Base-by-base conservation (phyloP, 805 yeast genomes). In the Schwanniomyces occidentalis region DNA sequence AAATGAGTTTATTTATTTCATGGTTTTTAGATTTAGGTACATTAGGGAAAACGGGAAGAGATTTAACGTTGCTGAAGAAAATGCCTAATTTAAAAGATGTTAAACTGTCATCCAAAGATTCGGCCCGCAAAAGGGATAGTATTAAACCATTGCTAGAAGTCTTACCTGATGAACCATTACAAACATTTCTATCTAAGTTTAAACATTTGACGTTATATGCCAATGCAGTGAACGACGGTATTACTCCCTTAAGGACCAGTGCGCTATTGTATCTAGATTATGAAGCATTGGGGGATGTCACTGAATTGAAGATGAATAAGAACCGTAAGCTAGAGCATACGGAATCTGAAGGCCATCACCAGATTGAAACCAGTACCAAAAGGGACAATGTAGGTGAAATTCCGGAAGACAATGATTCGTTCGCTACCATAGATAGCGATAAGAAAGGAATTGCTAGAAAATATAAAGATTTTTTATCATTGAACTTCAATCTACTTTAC, bases 11-110 rank as follows among this genome's bases (percentile, higher is more conserved):
- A 26, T 33, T 58, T 27, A 54, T 68, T 19, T 52, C 63, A 18
- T 64, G 71, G 69, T 62, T 68, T 27, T 49, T 69, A 29, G 73
- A 67, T 40, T 38, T 69, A 17, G 75, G 75, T 5, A 65, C 73
- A 1, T 46, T 69, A 26, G 75, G 75, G 10, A 65, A 61, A 37
- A 69, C 73, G 1, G 75, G 75, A 2, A 52, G 73, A 22, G 75
- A 69, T 45, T 50, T 69, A 36, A 65, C 73, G 5, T 51, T 69
- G 19, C 58, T 56, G 52, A 62, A 58, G 32, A 48, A 52, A 26
- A 27, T 61, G 4, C 67, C 71, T 3, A 49, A 41, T 12, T 32
- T 53, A 8, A 41, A 38, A 24, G 52, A 46, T 30, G 31, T 54
- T 30, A 16, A 38, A 29, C 28, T 40, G 34, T 33, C 33, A 6